Base-by-base conservation (phyloP, 257 asterid species). In the Prunella vulgaris region DNA sequence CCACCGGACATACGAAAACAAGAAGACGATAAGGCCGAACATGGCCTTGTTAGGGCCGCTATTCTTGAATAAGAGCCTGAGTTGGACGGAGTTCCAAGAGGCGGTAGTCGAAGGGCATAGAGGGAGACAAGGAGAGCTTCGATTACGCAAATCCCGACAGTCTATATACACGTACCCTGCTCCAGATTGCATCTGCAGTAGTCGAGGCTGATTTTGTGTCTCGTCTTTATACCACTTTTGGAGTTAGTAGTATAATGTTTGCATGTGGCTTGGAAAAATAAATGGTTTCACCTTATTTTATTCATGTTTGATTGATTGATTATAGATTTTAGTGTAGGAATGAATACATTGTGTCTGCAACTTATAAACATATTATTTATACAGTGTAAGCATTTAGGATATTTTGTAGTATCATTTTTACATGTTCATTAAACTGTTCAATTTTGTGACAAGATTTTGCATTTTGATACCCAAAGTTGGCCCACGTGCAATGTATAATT, bases 141-240 rank as follows among this genome's bases (percentile, higher is more conserved):
- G 86, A 73, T 72, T 83, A 57, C 88, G 98, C 28, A 94, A 77
- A 75, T 63, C 93, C 1, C 68, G 79, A 44, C 97, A 94, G 76
- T 91, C 98, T 1, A 81, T 94, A 9, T 94, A 91, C 14, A 91
- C 99, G 4, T 94, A 94, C 59, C 99, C 99, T 21, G 96, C 96
- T 49, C 97, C 98, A 1, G 95, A 94, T 77, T 94, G 99, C 76
- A 88, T 94, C 98, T 94, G 97, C 79, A 79, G 69, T 54, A 78
- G 83, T 61, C 80, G 79, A 84, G 49, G 6, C 10, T 42, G 68
- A 30, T 44, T 24, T 20, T 52, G 25, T 54, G 66, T 58, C 57
- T n/a, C 25, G 42, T 44, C 60, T 42, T 64, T 59, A 4, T 60
- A 71, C 37, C 14, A 17, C 32, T 54, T 73, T 73, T 40, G 15